A percentile compares a stretch with the other conserved stretches of the same genome.
These are phyloP conservation scores for Aspergillus eucalypticola DNA, from an alignment of 2,329 filamentous ascomycete genomes.

Conservation along the genomic window DNA sequence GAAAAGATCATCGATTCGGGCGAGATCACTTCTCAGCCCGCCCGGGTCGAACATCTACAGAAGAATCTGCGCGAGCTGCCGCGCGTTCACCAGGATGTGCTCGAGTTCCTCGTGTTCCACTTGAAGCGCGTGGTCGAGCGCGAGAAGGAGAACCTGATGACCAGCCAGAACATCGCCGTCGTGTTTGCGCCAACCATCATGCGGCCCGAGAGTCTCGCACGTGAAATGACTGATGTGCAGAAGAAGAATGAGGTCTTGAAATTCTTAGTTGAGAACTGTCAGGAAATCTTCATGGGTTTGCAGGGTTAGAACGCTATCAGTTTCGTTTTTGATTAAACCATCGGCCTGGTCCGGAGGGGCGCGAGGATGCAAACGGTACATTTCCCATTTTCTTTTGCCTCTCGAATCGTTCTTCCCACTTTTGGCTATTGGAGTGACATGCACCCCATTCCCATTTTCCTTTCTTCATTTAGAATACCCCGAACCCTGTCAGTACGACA, in stretches of 20 bases:
- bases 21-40: constrained; percentile 64
- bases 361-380: constrained; percentile 12
- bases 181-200: constrained; percentile 98
- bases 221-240: constrained; percentile 95
- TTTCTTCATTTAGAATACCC: constrained; percentile 17
- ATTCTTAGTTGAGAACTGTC: constrained; percentile 87
- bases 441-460: constrained; percentile 1
- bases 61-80: constrained; percentile 77
- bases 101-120: constrained; percentile 94
- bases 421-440: neutral
- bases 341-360: constrained; percentile 9
- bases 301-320: constrained; percentile 25
- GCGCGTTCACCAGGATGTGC: constrained; percentile 78
- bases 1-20: constrained; percentile 74
- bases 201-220: constrained; percentile 83
- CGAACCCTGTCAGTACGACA: constrained; percentile 15
- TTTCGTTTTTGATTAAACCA: neutral
- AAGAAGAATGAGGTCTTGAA: constrained; percentile 89
- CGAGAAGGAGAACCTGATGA: constrained; percentile 91
- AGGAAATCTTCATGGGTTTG: constrained; percentile 68
- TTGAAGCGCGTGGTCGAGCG: constrained; percentile 80
- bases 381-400: constrained; percentile 7
- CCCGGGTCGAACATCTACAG: constrained; percentile 70
- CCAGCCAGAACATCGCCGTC: constrained; percentile 89
- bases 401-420: constrained; percentile 9